These are phyloP conservation scores for Phytophthora sojae DNA, from an alignment of 352 stramenopile species.

Conservation along the genomic window DNA sequence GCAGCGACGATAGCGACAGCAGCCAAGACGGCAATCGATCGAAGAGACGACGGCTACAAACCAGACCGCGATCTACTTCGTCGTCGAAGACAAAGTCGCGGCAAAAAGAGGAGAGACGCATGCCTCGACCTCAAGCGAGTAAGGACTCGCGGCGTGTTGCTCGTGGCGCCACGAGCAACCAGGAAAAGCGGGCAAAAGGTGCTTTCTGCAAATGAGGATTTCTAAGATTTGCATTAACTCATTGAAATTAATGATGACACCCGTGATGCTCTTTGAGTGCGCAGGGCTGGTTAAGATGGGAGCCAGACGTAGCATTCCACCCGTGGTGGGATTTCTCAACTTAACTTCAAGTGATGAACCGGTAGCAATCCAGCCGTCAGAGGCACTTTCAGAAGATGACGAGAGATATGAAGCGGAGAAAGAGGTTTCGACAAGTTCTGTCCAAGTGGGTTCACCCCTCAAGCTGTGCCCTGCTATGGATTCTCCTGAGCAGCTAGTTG, in stretches of 20 bases:
- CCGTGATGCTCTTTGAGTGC: constrained; percentile 6
- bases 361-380: constrained; percentile 4
- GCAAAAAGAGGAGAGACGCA: neutral
- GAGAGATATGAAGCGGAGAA: neutral
- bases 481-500: constrained; percentile 15
- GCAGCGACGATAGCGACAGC: constrained; percentile 1
- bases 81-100: constrained; percentile 2
- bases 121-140: neutral
- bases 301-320: constrained; percentile 10
- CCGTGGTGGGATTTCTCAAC: constrained; percentile 6
- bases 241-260: constrained; percentile 10
- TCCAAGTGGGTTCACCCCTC: neutral
- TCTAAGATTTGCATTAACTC: neutral
- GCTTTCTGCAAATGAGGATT: neutral
- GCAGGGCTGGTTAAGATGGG: constrained; percentile 19
- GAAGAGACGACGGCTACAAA: constrained; percentile 15
- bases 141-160: neutral
- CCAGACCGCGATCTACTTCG: constrained; percentile 5
- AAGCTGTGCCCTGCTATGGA: neutral
- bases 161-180: neutral
- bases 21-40: neutral
- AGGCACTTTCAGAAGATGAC: neutral
- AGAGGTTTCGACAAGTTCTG: neutral
- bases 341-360: constrained; percentile 5
- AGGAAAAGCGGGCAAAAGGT: constrained; percentile 15